phyloP scores from a whole-genome alignment of 176 grass and related monocot species.

The Oryza meridionalis region DNA sequence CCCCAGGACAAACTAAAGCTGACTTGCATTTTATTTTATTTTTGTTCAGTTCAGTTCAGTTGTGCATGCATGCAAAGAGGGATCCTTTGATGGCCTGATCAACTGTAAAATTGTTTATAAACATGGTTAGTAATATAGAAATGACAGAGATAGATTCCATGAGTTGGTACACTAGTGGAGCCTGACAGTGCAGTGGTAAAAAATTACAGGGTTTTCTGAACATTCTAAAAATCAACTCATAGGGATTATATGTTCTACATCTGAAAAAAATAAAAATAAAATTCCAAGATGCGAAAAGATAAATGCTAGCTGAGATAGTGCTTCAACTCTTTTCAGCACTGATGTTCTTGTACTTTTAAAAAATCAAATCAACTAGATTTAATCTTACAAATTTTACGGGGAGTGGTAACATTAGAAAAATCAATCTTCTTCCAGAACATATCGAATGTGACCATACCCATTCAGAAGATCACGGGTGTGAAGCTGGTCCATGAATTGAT shows the following conservation, averaged over 20 bases:
- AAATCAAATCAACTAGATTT: too few relatives aligned
- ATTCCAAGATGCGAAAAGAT: neutral
- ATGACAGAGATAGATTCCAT: neutral
- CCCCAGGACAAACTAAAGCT: conserved; percentile 16
- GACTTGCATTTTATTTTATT: neutral
- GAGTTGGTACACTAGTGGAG: neutral
- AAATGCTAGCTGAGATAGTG: neutral
- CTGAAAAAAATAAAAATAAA: neutral
- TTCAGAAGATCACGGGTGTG: neutral
- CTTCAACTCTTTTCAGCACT: too few relatives aligned
- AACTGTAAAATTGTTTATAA: neutral
- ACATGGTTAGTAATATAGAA: neutral
- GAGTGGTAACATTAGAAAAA: neutral
- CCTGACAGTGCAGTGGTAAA: neutral
- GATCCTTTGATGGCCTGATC: conserved; percentile 12
- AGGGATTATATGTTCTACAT: neutral
- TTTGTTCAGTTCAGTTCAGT: neutral
- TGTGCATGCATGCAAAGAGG: conserved; percentile 1
- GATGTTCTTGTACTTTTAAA: too few relatives aligned
- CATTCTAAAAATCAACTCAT: neutral
- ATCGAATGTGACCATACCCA: neutral
- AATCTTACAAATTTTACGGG: neutral
- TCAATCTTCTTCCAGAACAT: neutral
- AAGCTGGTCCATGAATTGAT: neutral
- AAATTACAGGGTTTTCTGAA: neutral